Base-by-base conservation (phyloP, 2,329 filamentous ascomycete genomes). In the Rhynchosporium agropyri region DNA sequence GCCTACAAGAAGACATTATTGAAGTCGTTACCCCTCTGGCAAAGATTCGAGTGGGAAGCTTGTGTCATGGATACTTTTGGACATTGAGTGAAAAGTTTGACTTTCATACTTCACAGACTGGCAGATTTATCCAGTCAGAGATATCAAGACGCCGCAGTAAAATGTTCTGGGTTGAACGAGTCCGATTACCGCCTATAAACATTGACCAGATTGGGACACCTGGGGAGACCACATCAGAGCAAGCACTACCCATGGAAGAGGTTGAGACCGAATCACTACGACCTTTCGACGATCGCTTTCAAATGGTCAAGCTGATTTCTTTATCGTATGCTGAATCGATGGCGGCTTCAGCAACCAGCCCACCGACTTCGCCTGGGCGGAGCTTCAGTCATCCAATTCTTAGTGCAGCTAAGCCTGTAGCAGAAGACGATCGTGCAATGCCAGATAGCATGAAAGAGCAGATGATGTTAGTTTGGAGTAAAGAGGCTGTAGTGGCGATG, bases 61-160 rank as follows among this genome's bases (percentile, higher is more conserved):
- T 98, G 62, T 91, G 94, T 57, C 91, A 96, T 72, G 93, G 92
- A 8, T 97, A 97, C 75, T 87, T 97, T 63, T 94, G 90, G 89
- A 84, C 86, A 0, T 74, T 97, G 65, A 87, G 84, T 4, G 88
- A 93, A 63, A 88, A 85, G 61, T 93, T 97, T 66, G 84, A 90
- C 51, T 88, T 96, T 65, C 89, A 93, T 60, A 81, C 81, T 6
- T 87, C 89, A 0, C 79, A 82, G 0, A 82, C 90, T 20, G 92
- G 91, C 7, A 82, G 83, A 58, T 86, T 86, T 7, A 86, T 97
- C 40, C 84, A 89, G 60, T 86, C 85, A 62, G 93, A 97, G 74
- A 89, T 97, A 63, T 80, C 84, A 10, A 84, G 90, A 57, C 84
- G 94, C 45, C 88, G 87, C 72, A 86, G 82, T 70, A 88, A 90